Conservation (phyloP, 192 early-diverging fungal genomes). For the Geranomyces michiganensis region DNA sequence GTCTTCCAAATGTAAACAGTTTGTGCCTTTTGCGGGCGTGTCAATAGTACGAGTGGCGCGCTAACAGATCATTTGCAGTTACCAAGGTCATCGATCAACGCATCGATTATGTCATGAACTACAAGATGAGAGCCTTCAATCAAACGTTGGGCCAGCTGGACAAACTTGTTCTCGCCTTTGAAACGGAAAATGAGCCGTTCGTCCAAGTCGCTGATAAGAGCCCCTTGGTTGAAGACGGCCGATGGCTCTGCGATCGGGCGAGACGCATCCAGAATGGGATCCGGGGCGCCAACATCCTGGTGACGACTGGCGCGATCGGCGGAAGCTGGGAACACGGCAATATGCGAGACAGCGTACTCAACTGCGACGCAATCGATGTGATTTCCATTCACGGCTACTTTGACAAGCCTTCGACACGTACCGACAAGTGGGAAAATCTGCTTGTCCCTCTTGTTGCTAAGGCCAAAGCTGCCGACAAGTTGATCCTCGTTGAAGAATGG, state of each 20-base stretch:
- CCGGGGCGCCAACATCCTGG: background rate
- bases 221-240: background rate
- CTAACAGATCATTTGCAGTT: background rate
- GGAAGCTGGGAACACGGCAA: background rate
- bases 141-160: background rate
- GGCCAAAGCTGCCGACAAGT: background rate
- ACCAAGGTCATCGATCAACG: background rate
- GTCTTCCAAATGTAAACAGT: no score
- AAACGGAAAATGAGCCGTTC: constrained; percentile 1
- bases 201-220: background rate
- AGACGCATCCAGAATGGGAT: background rate
- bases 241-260: background rate
- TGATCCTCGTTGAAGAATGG: constrained; percentile 11
- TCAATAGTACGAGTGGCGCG: constrained; percentile 1
- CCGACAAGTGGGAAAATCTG: background rate
- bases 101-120: background rate
- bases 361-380: background rate
- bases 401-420: background rate
- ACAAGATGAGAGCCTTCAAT: background rate
- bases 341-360: background rate
- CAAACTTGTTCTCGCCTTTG: constrained; percentile 7
- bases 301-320: background rate
- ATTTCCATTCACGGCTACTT: constrained; percentile 8
- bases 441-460: background rate
- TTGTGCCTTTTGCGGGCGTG: no score